Percentiles rank a stretch among this genome's conserved stretches.
Conservation (phyloP, 2,329 filamentous ascomycete genomes). For the Exserohilum turcica region DNA sequence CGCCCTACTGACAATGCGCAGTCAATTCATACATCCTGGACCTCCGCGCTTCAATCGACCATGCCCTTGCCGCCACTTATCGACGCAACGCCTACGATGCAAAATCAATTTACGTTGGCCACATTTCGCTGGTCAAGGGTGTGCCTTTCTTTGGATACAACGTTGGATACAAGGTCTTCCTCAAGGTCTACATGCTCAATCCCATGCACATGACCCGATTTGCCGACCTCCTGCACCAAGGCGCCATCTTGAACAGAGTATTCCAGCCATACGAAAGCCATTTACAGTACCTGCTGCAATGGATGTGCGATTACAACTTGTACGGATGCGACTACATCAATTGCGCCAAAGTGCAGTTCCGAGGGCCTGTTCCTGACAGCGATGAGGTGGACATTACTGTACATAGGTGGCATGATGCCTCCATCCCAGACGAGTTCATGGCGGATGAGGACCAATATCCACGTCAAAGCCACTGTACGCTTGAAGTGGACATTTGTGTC, state of each 20-base stretch:
- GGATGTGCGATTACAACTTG: slow-evolving; percentile 98
- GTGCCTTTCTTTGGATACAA: slow-evolving; percentile 95
- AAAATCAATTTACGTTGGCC: slow-evolving; percentile 77
- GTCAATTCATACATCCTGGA: slow-evolving; percentile 77
- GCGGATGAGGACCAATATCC: slow-evolving; percentile 69
- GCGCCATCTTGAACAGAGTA: slow-evolving; percentile 78
- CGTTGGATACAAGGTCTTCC: slow-evolving; percentile 86
- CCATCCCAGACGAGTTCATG: slow-evolving; percentile 65
- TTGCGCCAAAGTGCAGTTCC: slow-evolving; percentile 71
- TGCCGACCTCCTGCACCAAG: slow-evolving; percentile 84
- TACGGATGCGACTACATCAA: slow-evolving; percentile 92
- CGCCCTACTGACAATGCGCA: slow-evolving; percentile 43
- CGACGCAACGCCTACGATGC: slow-evolving; percentile 73
- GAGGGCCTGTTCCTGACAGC: slow-evolving; percentile 73
- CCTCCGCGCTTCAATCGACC: slow-evolving; percentile 86
- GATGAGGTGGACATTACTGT: slow-evolving; percentile 64
- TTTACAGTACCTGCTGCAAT: slow-evolving; percentile 88
- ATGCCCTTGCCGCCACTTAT: slow-evolving; percentile 85
- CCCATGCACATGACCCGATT: slow-evolving; percentile 85
- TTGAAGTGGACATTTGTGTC: slow-evolving; percentile 89
- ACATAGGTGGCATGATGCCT: slow-evolving; percentile 81
- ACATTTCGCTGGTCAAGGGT: slow-evolving; percentile 90
- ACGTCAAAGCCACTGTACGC: slow-evolving; percentile 81
- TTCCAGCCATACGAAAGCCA: slow-evolving; percentile 96
- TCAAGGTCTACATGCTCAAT: slow-evolving; percentile 95